Conservation (phyloP, 2,329 filamentous ascomycete species). For the Penicillium sp. region DNA sequence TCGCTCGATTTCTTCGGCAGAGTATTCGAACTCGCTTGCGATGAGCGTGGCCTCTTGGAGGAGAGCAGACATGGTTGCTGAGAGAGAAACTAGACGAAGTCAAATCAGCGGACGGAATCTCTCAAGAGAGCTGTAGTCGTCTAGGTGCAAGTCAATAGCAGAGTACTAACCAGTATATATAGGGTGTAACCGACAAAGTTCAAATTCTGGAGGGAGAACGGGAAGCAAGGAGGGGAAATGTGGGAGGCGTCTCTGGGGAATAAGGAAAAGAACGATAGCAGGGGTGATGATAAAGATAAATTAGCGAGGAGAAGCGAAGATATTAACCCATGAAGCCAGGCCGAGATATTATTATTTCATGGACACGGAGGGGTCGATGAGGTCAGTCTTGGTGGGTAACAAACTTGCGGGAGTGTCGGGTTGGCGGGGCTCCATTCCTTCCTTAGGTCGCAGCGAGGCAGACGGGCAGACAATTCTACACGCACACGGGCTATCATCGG, state of each 20-base stretch:
- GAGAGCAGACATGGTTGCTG: conserved; percentile 43
- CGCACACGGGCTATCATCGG: conserved; percentile 13
- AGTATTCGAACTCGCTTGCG: conserved; percentile 84
- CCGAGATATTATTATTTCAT: conserved; percentile 7
- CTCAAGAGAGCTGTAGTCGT: background rate
- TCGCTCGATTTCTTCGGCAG: conserved; percentile 75
- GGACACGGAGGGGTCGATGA: conserved; percentile 34
- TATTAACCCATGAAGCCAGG: conserved; percentile 16
- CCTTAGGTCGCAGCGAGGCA: background rate
- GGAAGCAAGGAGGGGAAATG: conserved; percentile 15
- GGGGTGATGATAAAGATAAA: conserved; percentile 3
- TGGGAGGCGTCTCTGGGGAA: conserved; percentile 9
- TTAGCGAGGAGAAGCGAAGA: conserved; percentile 7
- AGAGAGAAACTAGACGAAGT: conserved; percentile 12
- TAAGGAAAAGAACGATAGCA: conserved; percentile 1
- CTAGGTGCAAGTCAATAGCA: background rate
- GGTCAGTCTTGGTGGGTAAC: conserved; percentile 34
- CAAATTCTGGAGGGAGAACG: conserved; percentile 1
- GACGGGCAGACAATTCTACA: background rate
- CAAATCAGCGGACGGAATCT: background rate
- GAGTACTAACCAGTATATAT: conserved; percentile 6
- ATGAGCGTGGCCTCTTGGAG: conserved; percentile 77
- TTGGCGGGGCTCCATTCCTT: conserved; percentile 22
- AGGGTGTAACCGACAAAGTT: background rate
- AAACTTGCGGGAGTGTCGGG: conserved; percentile 27